Conservation (phyloP, 768 basidiomycete genomes). For the Kwoniella bestiolae region DNA sequence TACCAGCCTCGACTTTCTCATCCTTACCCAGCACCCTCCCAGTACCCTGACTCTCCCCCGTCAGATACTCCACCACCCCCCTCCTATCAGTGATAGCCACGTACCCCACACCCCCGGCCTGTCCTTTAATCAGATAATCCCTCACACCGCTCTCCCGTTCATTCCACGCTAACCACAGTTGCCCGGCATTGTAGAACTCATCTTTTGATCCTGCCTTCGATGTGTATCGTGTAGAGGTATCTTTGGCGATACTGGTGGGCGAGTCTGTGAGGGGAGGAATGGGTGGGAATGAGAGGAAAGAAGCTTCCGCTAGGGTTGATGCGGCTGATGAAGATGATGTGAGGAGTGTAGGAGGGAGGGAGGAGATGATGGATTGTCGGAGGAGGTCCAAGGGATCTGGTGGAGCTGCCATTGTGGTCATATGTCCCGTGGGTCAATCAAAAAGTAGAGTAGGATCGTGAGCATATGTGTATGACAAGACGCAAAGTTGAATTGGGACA, state of each 20-base stretch:
- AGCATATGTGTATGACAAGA: too few relatives aligned
- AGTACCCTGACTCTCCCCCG: conserved; percentile 63
- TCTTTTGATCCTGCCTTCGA: conserved; percentile 59
- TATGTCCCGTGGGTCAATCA: neutral
- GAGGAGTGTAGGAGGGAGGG: conserved; percentile 42
- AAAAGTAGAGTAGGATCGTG: too few relatives aligned
- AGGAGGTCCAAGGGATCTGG: conserved; percentile 55
- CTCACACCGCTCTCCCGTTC: conserved; percentile 72
- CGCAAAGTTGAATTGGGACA: too few relatives aligned
- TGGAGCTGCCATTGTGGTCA: conserved; percentile 15
- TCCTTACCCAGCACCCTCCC: conserved; percentile 63
- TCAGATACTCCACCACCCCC: conserved; percentile 84
- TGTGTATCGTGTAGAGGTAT: conserved; percentile 75
- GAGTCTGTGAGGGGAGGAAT: conserved; percentile 18
- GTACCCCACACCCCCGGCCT: conserved; percentile 73
- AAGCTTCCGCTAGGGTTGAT: conserved; percentile 63
- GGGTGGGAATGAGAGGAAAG: conserved; percentile 65
- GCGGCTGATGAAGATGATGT: conserved; percentile 43
- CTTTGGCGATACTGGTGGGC: conserved; percentile 66
- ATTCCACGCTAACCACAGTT: conserved; percentile 83
- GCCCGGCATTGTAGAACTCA: conserved; percentile 76
- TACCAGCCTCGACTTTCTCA: conserved; percentile 42
- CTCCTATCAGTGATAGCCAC: conserved; percentile 88
- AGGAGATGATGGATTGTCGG: conserved; percentile 44
- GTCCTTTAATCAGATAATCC: conserved; percentile 85